Conservation (phyloP, 2,329 filamentous ascomycete species). For the Calycina marina region DNA sequence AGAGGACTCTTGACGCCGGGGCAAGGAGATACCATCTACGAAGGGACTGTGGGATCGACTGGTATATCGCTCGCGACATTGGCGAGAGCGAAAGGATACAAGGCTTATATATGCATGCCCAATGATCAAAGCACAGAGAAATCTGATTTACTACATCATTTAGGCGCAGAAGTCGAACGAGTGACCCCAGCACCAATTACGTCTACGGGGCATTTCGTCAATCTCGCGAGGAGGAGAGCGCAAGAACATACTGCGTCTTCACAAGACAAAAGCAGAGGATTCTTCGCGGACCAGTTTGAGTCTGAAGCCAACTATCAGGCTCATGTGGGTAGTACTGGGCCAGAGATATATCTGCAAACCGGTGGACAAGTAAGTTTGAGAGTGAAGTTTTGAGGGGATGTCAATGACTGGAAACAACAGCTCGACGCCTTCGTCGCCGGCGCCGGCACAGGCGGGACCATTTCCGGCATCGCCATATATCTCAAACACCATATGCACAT, state of each 20-base stretch:
- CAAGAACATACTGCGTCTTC: slow-evolving; percentile 50
- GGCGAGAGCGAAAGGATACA: slow-evolving; percentile 76
- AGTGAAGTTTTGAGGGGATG: not conserved
- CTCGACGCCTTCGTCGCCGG: slow-evolving; percentile 86
- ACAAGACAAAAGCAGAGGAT: slow-evolving; percentile 54
- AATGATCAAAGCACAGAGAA: slow-evolving; percentile 84
- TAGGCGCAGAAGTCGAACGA: slow-evolving; percentile 85
- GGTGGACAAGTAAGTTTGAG: slow-evolving; percentile 31
- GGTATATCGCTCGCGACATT: slow-evolving; percentile 89
- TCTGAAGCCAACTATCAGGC: slow-evolving; percentile 77
- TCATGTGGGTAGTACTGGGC: slow-evolving; percentile 70
- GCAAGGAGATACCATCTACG: slow-evolving; percentile 88
- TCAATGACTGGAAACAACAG: slow-evolving; percentile 5
- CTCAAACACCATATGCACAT: slow-evolving; percentile 48
- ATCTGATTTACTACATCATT: slow-evolving; percentile 70
- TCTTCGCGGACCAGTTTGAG: slow-evolving; percentile 96
- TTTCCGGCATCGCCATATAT: slow-evolving; percentile 72
- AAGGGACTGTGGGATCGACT: slow-evolving; percentile 92
- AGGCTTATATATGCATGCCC: slow-evolving; percentile 94
- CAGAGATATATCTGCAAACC: slow-evolving; percentile 75
- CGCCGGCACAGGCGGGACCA: slow-evolving; percentile 86
- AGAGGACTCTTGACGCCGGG: slow-evolving; percentile 61
- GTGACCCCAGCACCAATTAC: slow-evolving; percentile 86
- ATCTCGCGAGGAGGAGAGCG: slow-evolving; percentile 68
- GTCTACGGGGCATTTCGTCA: slow-evolving; percentile 89